These are phyloP conservation scores for Zymoseptoria tritici DNA, from an alignment of 2,329 filamentous ascomycete genomes.

Conservation along the genomic window DNA sequence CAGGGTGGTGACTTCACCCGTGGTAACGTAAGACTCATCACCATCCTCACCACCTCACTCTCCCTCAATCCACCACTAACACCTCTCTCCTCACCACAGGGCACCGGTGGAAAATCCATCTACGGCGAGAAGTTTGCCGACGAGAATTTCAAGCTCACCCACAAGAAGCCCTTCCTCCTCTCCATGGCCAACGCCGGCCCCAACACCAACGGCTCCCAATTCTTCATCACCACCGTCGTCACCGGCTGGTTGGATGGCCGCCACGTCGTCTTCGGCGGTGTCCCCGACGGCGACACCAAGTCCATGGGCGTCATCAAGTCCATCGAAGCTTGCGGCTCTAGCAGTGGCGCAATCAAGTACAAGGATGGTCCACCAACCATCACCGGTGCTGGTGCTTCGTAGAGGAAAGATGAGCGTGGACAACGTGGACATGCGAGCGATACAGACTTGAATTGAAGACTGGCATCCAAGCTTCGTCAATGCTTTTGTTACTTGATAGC, in stretches of 20 bases:
- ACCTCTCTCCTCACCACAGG: slow-evolving; percentile 44
- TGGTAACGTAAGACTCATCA: slow-evolving; percentile 64
- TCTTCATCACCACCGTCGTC: slow-evolving; percentile 64
- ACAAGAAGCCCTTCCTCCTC: slow-evolving; percentile 85
- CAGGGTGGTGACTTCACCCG: slow-evolving; percentile 96
- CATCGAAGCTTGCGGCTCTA: slow-evolving; percentile 53
- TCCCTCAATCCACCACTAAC: neutral
- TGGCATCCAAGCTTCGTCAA: neutral
- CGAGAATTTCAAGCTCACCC: slow-evolving; percentile 89
- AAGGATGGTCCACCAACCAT: slow-evolving; percentile 47
- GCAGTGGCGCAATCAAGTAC: slow-evolving; percentile 46
- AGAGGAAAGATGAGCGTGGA: slow-evolving; percentile 5
- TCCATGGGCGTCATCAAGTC: slow-evolving; percentile 50
- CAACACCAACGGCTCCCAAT: slow-evolving; percentile 79
- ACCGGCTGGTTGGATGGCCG: slow-evolving; percentile 66
- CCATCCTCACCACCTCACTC: no score
- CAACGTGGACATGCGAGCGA: neutral
- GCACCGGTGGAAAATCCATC: slow-evolving; percentile 93
- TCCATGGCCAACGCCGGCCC: slow-evolving; percentile 98
- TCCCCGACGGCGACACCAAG: slow-evolving; percentile 46
- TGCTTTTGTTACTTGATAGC: neutral
- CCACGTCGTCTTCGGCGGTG: slow-evolving; percentile 80
- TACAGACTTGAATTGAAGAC: neutral
- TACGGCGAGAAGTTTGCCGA: slow-evolving; percentile 97
- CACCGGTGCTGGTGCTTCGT: slow-evolving; percentile 39